phyloP scores from a whole-genome alignment of 2,329 filamentous ascomycete genomes.

The Colletotrichum liriopes region DNA sequence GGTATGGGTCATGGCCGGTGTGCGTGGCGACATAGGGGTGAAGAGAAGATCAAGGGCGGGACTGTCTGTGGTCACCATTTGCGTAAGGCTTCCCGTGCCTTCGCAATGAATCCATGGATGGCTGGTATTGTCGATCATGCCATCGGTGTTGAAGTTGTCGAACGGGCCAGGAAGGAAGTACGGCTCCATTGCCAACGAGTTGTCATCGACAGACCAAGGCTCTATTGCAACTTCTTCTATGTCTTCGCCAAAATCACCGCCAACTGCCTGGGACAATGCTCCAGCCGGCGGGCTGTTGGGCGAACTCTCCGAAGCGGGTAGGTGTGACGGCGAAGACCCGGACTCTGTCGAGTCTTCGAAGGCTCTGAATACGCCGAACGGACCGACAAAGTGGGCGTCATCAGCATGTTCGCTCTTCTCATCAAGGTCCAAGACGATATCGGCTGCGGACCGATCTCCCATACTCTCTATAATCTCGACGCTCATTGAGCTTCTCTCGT shows the following conservation, averaged over 20 bases:
- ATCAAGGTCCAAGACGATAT: constrained; percentile 48
- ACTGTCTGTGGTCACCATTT: constrained; percentile 24
- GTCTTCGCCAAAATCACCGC: background rate
- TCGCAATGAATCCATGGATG: constrained; percentile 27
- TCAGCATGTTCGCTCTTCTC: constrained; percentile 14
- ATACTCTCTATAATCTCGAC: constrained; percentile 53
- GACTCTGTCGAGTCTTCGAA: background rate
- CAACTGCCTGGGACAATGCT: background rate
- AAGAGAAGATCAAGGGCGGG: constrained; percentile 11
- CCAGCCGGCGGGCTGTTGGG: background rate
- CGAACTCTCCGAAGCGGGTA: background rate
- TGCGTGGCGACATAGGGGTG: background rate
- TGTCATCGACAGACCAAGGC: constrained; percentile 22
- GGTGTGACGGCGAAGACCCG: background rate
- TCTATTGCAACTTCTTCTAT: constrained; percentile 18
- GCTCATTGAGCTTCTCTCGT: constrained; percentile 53
- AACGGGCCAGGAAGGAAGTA: constrained; percentile 4
- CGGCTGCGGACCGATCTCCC: constrained; percentile 44
- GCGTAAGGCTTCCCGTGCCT: constrained; percentile 6
- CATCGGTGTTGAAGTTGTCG: constrained; percentile 13
- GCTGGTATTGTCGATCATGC: background rate
- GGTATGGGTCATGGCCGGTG: background rate
- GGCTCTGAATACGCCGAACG: constrained; percentile 42
- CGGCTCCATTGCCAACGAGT: constrained; percentile 6
- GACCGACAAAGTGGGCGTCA: constrained; percentile 29